Evolutionary conservation across 2,329 filamentous ascomycete species (phyloP), one percentile per base, ranked within the genome.

Genomic region (Diaporthe destruens): DNA sequence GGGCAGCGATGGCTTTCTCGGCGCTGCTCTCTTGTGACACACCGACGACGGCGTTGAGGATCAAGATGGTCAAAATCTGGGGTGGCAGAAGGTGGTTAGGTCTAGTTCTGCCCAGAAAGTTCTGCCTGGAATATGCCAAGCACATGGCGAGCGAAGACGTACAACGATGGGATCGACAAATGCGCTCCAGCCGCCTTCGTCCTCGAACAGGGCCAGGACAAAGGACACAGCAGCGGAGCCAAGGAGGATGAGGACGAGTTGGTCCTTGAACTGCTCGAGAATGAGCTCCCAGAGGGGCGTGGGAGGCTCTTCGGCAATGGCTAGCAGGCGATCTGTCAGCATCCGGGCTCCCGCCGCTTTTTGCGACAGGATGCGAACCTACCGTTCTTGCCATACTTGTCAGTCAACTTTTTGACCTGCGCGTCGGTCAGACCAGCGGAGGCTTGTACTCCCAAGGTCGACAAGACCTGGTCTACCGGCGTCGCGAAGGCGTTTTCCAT

Each of bases 11-110:
- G 67, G 96, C 96, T 86, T 98, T 98, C 83, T 99, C 96, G 76
- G 96, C 96, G 80, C 95, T 98, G 84, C 94, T 98, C 87, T 99
- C 96, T 87, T 99, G 96, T 71, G 96, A 98, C 36, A 99, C 96
- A 81, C 96, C 96, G 76, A 99, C 96, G 77, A 99, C 92, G 74
- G 96, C 94, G 84, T 99, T 99, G 78, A 99, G 91, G 75, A 99
- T 93, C 57, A 99, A 88, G 80, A 99, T 99, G 34, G 96, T 98
- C 76, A 99, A 89, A 77, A 99, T 99, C 94, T 97, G 74, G 32
- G 68, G 9, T 5, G 16, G 3, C 29, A 6, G 53, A 8, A 8
- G 23, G 42, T 65, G 51, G 29, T 70, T 29, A 72, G 72, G 44
- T 16, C 23, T 11, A 34, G 18, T 49, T 39, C n/a, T n/a, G 32